Percentiles rank a stretch among this genome's conserved stretches.
Evolutionary conservation across 148 eudicot species (phyloP).

Genomic region (Heliosperma pusillum): DNA sequence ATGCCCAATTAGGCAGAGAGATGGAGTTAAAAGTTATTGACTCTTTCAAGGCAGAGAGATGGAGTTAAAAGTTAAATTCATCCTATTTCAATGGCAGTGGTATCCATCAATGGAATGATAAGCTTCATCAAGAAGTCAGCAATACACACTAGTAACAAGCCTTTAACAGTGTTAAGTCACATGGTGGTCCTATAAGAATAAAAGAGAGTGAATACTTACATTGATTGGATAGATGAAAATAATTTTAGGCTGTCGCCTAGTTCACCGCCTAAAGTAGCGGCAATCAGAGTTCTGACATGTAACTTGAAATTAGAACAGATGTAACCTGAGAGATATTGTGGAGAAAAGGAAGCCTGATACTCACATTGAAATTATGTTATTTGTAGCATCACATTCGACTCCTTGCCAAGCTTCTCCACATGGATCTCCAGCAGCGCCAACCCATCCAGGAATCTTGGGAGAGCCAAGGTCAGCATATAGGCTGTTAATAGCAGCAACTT

Average conservation of each 20-base stretch:
- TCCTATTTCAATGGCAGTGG: background rate
- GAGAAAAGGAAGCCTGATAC: conserved; percentile 15
- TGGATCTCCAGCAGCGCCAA: conserved; percentile 76
- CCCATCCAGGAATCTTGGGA: conserved; percentile 84
- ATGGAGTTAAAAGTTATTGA: background rate
- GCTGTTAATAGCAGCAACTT: conserved; percentile 77
- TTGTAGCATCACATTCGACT: conserved; percentile 48
- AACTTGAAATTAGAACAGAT: conserved; percentile 7
- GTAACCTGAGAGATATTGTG: background rate
- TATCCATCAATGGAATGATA: background rate
- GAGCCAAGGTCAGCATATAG: conserved; percentile 71
- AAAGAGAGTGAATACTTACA: conserved; percentile 42
- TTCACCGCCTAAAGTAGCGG: conserved; percentile 72
- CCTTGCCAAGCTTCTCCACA: conserved; percentile 90
- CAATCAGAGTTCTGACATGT: conserved; percentile 55
- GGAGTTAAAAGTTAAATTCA: background rate
- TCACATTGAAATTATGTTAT: conserved; percentile 66
- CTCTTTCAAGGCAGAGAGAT: background rate
- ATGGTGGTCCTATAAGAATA: conserved; percentile 1
- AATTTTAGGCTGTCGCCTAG: conserved; percentile 72
- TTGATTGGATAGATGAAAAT: conserved; percentile 57
- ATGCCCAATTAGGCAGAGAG: background rate
- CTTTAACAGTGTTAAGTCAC: conserved; percentile 2
- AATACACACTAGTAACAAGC: background rate
- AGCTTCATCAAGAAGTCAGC: background rate